These are phyloP conservation scores for peach (Prunus persica) DNA, from an alignment of 306 rosid genomes.

Conservation along the genomic window Prunus_persica_NCBIv2 NC_034016.1:1970001-1970500, in stretches of 20 bases:
- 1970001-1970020: conserved; percentile 16
- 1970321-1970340: too few species aligned
- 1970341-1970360: too few species aligned
- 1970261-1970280: conserved; percentile 25
- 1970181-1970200: background rate
- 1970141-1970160: too few species aligned
- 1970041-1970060: conserved; percentile 20
- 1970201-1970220: background rate
- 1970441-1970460: background rate
- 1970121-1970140: too few species aligned
- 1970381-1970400: too few species aligned
- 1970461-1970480: background rate
- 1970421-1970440: too few species aligned
- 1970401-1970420: too few species aligned
- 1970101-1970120: too few species aligned
- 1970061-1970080: too few species aligned
- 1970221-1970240: conserved; percentile 17
- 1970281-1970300: conserved; percentile 6
- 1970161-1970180: background rate
- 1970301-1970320: conserved; percentile 20
- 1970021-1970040: conserved; percentile 26
- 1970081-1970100: too few species aligned
- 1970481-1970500: conserved; percentile 1
- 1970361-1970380: too few species aligned
- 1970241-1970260: conserved; percentile 38